A percentile compares a stretch with the other conserved stretches of the same genome.
These are phyloP conservation scores for Darksidea phi DNA, from an alignment of 495 filamentous ascomycete genomes.

Conservation along the genomic window DNA sequence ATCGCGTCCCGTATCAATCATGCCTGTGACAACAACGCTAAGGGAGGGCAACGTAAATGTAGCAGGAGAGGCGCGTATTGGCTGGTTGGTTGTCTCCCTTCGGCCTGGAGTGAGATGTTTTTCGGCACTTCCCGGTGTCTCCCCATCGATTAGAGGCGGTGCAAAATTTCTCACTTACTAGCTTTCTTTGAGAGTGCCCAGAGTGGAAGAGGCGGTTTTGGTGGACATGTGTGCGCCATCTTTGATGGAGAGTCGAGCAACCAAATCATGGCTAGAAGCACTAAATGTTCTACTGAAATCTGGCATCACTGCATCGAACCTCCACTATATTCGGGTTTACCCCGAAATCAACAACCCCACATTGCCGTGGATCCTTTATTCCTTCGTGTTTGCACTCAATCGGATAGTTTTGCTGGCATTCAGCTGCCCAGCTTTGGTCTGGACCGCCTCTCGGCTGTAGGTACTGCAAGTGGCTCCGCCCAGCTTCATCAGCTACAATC, in stretches of 20 bases:
- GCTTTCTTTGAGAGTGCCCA: neutral
- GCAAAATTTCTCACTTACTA: neutral
- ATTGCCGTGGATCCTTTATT: neutral
- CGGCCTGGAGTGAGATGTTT: neutral
- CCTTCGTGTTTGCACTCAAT: neutral
- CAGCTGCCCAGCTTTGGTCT: neutral
- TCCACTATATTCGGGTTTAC: neutral
- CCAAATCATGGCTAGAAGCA: neutral
- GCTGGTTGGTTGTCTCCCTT: neutral
- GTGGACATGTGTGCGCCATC: neutral
- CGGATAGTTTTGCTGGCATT: neutral
- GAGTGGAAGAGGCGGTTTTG: neutral
- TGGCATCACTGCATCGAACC: neutral
- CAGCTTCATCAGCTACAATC: neutral
- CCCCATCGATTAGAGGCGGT: neutral
- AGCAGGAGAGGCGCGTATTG: neutral
- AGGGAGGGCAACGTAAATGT: neutral
- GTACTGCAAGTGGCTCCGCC: neutral
- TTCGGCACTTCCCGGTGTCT: neutral
- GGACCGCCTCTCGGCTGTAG: neutral
- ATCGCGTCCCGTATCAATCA: neutral
- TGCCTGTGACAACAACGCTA: neutral
- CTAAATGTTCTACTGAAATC: neutral
- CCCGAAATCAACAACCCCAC: neutral
- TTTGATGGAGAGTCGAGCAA: neutral